A percentile compares a stretch with the other conserved stretches of the same genome.
Evolutionary conservation across 2,329 filamentous ascomycete genomes (phyloP).

Genomic region (Cladosporium sp.): DNA sequence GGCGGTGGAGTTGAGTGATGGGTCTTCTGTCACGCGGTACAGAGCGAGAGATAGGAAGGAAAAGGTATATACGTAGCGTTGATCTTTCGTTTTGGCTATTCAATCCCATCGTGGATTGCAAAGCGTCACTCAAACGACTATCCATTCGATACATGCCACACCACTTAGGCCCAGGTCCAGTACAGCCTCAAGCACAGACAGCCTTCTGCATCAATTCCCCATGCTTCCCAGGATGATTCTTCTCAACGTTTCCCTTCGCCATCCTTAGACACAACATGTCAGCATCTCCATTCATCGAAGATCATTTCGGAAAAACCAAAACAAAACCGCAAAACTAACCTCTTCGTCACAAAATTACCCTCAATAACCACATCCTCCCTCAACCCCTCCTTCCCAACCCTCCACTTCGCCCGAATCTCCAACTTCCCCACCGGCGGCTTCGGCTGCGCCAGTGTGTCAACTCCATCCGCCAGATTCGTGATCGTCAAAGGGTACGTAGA

Average conservation of each 20-base stretch:
- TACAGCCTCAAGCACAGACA: neutral
- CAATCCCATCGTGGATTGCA: no score
- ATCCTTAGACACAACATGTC: constrained; percentile 19
- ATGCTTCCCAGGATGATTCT: constrained; percentile 37
- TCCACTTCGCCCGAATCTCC: constrained; percentile 36
- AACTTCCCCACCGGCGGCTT: constrained; percentile 36
- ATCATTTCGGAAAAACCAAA: neutral
- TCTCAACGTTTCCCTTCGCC: constrained; percentile 37
- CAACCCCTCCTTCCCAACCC: constrained; percentile 29
- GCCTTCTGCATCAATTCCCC: constrained; percentile 29
- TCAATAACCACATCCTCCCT: constrained; percentile 38
- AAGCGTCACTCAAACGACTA: no score
- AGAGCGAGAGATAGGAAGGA: no score
- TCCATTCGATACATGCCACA: neutral
- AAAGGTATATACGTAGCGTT: no score
- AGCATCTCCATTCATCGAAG: no score
- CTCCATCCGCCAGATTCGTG: constrained; percentile 31
- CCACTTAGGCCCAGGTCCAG: neutral
- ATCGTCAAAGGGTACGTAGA: constrained; percentile 40
- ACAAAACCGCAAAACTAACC: constrained; percentile 11
- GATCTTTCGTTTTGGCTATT: no score
- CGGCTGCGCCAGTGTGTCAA: constrained; percentile 36
- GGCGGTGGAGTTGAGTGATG: no score
- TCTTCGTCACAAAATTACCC: constrained; percentile 40
- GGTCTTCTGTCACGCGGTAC: no score